A percentile compares a stretch with the other conserved stretches of the same genome.
phyloP scores from a whole-genome alignment of 2,329 filamentous ascomycete species.

The Arachnomyces sp. region DNA sequence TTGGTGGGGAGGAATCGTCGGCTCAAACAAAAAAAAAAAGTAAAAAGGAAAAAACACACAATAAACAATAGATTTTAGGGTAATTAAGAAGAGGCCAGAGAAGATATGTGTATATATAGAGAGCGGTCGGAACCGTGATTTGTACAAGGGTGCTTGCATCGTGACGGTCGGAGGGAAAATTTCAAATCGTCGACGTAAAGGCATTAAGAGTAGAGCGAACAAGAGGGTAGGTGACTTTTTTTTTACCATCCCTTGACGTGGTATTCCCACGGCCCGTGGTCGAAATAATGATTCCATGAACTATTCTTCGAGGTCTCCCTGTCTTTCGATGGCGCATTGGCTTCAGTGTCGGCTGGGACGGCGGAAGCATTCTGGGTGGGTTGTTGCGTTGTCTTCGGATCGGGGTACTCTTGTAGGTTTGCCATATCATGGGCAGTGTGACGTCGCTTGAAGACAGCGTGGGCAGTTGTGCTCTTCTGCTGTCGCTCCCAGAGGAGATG shows the following conservation, averaged over 20 bases:
- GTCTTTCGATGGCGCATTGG: slow-evolving; percentile 38
- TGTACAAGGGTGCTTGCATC: neutral
- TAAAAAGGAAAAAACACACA: slow-evolving; percentile 17
- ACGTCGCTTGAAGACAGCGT: slow-evolving; percentile 79
- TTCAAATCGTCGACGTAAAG: neutral
- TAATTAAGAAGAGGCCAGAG: slow-evolving; percentile 12
- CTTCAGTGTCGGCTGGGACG: slow-evolving; percentile 12
- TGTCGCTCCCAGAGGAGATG: slow-evolving; percentile 93
- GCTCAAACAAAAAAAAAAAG: slow-evolving; percentile 17
- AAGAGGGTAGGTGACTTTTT: neutral
- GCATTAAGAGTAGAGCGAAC: neutral
- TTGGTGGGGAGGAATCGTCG: too few species aligned
- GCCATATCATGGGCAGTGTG: slow-evolving; percentile 88
- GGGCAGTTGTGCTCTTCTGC: slow-evolving; percentile 86
- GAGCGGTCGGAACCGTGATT: slow-evolving; percentile 21
- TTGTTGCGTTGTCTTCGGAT: slow-evolving; percentile 38
- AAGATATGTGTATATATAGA: slow-evolving; percentile 27
- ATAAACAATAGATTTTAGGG: neutral
- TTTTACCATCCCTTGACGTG: slow-evolving; percentile 75
- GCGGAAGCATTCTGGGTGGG: slow-evolving; percentile 41
- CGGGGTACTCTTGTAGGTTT: slow-evolving; percentile 76
- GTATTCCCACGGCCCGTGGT: slow-evolving; percentile 74
- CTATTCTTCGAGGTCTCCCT: slow-evolving; percentile 58
- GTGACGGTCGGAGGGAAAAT: neutral
- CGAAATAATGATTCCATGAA: slow-evolving; percentile 81